A percentile compares a stretch with the other conserved stretches of the same genome.
phyloP scores from a whole-genome alignment of 306 rosid genomes.

The Quillaja saponaria region DNA sequence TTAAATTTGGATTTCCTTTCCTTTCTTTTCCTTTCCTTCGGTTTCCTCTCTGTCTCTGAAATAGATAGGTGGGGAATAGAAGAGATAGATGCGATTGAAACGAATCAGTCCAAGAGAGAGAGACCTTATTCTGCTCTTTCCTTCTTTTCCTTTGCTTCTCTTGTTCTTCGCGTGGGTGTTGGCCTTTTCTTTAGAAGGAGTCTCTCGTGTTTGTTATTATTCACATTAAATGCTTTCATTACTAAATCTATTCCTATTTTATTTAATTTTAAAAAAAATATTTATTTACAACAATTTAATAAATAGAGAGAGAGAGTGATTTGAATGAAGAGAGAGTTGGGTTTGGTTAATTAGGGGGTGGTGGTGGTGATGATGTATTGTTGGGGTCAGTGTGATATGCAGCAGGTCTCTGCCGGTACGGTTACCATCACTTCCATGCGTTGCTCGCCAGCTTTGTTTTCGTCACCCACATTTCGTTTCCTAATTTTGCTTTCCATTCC shows the following conservation, averaged over 20 bases:
- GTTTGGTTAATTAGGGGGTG: slow-evolving; percentile 25
- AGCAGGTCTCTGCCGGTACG: slow-evolving; percentile 44
- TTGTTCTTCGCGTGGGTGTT: slow-evolving; percentile 56
- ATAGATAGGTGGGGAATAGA: slow-evolving; percentile 22
- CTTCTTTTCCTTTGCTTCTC: slow-evolving; percentile 26
- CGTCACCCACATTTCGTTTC: slow-evolving; percentile 4
- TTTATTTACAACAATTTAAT: background rate
- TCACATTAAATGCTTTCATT: background rate
- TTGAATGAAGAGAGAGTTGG: slow-evolving; percentile 28
- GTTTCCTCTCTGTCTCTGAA: slow-evolving; percentile 14
- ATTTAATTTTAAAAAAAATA: background rate
- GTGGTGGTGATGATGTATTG: slow-evolving; percentile 33
- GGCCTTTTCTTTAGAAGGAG: slow-evolving; percentile 48
- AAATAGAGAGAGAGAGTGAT: slow-evolving; percentile 2
- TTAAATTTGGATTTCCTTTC: background rate
- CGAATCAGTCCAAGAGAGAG: slow-evolving; percentile 85
- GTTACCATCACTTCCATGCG: slow-evolving; percentile 38
- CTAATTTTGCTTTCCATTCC: background rate
- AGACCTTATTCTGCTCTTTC: slow-evolving; percentile 53
- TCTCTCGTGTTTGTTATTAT: slow-evolving; percentile 45
- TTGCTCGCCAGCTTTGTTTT: slow-evolving; percentile 47
- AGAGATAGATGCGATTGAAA: slow-evolving; percentile 50
- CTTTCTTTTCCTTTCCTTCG: slow-evolving; percentile 19
- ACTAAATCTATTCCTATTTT: background rate
- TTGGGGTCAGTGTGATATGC: slow-evolving; percentile 45